Conservation (phyloP, 495 filamentous ascomycete species). For the Penicillium bovifimosum region DNA sequence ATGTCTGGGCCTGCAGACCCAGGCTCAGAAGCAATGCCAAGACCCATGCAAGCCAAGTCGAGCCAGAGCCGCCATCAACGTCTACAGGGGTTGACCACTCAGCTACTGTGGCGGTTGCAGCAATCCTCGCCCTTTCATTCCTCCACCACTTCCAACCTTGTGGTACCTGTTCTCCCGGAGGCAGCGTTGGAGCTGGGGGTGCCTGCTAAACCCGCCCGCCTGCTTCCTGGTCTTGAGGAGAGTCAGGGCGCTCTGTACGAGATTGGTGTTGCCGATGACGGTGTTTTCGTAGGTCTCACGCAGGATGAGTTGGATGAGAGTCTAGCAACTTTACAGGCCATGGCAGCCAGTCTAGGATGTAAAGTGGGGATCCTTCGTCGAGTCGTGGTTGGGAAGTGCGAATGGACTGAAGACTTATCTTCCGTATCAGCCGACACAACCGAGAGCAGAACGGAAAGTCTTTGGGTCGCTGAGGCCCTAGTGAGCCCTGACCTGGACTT, state of each 20-base stretch:
- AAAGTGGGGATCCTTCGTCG: conserved; percentile 75
- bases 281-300: conserved; percentile 82
- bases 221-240: conserved; percentile 81
- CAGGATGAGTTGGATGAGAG: conserved; percentile 90
- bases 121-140: conserved; percentile 90
- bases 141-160: conserved; percentile 61
- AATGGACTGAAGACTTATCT: conserved; percentile 55
- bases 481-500: conserved; percentile 57
- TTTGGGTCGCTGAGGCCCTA: conserved; percentile 88
- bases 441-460: conserved; percentile 44
- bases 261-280: conserved; percentile 93
- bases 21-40: conserved; percentile 21
- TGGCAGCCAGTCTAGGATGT: conserved; percentile 90
- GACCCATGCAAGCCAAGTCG: conserved; percentile 27
- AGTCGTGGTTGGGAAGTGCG: conserved; percentile 81
- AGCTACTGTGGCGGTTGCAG: conserved; percentile 90
- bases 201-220: conserved; percentile 53
- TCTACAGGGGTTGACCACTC: conserved; percentile 86
- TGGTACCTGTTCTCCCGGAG: conserved; percentile 68
- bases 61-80: conserved; percentile 65
- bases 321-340: conserved; percentile 71
- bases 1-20: conserved; percentile 19
- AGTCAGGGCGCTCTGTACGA: conserved; percentile 92
- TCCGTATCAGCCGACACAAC: conserved; percentile 18
- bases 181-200: conserved; percentile 48